Percentiles rank a stretch among this genome's conserved stretches.
Evolutionary conservation across 2,329 filamentous ascomycete species (phyloP).

Genomic region (Pyrenochaeta sp.): DNA sequence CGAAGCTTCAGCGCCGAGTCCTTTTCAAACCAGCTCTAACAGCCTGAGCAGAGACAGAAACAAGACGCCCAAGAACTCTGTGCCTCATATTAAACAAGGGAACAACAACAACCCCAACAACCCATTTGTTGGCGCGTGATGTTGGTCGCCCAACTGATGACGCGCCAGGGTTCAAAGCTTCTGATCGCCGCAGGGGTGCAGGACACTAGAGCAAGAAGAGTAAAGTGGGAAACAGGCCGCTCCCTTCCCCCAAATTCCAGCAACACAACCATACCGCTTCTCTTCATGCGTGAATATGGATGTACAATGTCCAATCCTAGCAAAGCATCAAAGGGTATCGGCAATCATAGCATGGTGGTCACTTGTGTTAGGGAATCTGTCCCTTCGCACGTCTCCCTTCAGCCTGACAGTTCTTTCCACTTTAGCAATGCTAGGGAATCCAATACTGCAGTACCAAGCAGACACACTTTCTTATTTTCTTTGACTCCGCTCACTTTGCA

Average conservation of each 20-base stretch:
- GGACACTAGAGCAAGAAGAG: conserved; percentile 4
- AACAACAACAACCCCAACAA: background rate
- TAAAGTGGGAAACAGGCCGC: conserved; percentile 2
- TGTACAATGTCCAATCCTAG: no score
- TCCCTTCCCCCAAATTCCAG: background rate
- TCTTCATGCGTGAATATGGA: background rate
- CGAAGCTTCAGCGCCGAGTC: background rate
- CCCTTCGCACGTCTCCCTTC: no score
- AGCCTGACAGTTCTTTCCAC: no score
- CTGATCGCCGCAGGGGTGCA: conserved; percentile 1
- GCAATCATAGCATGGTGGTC: no score
- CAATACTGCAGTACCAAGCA: background rate
- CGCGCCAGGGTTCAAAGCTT: conserved; percentile 10
- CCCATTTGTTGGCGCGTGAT: background rate
- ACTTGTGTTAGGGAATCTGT: no score
- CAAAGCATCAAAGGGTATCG: no score
- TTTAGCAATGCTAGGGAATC: no score
- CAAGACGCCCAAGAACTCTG: background rate
- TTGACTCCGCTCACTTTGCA: background rate
- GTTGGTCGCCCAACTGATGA: conserved; percentile 4
- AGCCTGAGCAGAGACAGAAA: background rate
- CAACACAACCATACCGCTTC: background rate
- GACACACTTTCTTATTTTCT: background rate
- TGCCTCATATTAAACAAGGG: background rate
- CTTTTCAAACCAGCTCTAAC: background rate